Evolutionary conservation across 768 basidiomycete species (phyloP).

Genomic region (Grammothele lineata): DNA sequence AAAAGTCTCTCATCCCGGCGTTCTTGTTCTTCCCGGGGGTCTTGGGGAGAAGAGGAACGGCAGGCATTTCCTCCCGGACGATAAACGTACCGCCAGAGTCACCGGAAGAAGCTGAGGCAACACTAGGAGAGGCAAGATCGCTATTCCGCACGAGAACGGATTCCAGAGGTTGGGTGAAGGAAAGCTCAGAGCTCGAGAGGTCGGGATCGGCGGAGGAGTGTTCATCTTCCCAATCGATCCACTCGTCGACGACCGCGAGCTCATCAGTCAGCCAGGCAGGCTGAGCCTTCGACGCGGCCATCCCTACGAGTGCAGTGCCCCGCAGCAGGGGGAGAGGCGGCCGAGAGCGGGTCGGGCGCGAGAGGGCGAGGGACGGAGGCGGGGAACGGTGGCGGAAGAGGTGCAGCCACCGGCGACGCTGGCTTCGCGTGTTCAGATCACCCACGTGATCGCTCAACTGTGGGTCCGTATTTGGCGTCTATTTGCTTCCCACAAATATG

Average conservation of each 20-base stretch:
- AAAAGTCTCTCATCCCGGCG: slow-evolving; percentile 71
- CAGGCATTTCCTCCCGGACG: slow-evolving; percentile 62
- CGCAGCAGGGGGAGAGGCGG: not conserved
- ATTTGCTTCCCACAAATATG: not conserved
- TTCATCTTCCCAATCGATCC: slow-evolving; percentile 63
- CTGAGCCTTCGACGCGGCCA: slow-evolving; percentile 12
- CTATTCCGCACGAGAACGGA: slow-evolving; percentile 36
- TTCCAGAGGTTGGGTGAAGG: slow-evolving; percentile 48
- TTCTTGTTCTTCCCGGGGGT: slow-evolving; percentile 63
- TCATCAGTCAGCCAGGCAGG: slow-evolving; percentile 90
- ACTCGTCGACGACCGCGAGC: slow-evolving; percentile 72
- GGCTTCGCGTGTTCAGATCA: no score
- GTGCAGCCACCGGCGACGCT: no score
- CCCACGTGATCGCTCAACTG: slow-evolving; percentile 5
- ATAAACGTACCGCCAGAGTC: slow-evolving; percentile 64
- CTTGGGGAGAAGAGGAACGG: slow-evolving; percentile 53
- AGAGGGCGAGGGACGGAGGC: not conserved
- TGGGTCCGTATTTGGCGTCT: slow-evolving; percentile 2
- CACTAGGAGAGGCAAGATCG: slow-evolving; percentile 23
- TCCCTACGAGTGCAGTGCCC: not conserved
- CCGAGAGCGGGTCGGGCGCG: not conserved
- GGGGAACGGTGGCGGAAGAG: no score
- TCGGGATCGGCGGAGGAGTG: slow-evolving; percentile 31
- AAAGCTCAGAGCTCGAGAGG: slow-evolving; percentile 24
- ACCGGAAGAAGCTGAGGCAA: slow-evolving; percentile 26